Evolutionary conservation across 1,284 basidiomycete species (phyloP).

Genomic region (Trichosporon coremiiforme): DNA sequence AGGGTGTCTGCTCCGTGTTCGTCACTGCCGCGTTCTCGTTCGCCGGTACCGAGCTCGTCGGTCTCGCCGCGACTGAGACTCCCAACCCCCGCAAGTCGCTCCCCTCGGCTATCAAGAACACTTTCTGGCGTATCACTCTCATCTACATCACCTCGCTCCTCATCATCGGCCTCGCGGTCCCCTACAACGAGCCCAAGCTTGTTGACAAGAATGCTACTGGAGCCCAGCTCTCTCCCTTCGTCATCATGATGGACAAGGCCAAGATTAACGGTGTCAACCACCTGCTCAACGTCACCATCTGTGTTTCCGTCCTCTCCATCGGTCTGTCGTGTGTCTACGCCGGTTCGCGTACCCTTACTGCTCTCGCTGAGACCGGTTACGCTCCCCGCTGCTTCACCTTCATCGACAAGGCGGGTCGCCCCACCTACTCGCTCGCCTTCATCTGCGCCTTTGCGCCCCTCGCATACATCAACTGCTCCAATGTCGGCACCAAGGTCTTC

Average conservation of each 20-base stretch:
- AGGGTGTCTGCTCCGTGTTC: constrained; percentile 52
- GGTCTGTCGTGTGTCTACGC: constrained; percentile 54
- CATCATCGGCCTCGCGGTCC: constrained; percentile 59
- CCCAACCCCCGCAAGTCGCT: constrained; percentile 44
- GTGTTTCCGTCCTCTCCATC: constrained; percentile 53
- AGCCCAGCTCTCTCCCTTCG: constrained; percentile 60
- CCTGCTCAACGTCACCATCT: constrained; percentile 60
- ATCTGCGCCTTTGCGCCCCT: constrained; percentile 54
- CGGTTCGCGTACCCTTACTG: constrained; percentile 53
- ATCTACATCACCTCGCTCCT: constrained; percentile 61
- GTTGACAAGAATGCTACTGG: constrained; percentile 46
- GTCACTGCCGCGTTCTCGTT: constrained; percentile 75
- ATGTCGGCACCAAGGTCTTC: constrained; percentile 45
- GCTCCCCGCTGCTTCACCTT: constrained; percentile 58
- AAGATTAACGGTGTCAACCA: constrained; percentile 57
- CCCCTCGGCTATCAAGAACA: constrained; percentile 33
- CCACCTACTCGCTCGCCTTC: constrained; percentile 56
- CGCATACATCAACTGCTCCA: constrained; percentile 56
- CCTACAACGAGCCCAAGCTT: constrained; percentile 51
- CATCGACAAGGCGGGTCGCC: constrained; percentile 61
- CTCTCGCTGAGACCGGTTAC: constrained; percentile 56
- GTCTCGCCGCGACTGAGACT: constrained; percentile 28
- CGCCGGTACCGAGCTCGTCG: constrained; percentile 56
- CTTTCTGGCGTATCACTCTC: constrained; percentile 63
- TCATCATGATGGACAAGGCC: constrained; percentile 58